Conservation (phyloP, 2,329 filamentous ascomycete species). For the Metarhizium anisopliae region DNA sequence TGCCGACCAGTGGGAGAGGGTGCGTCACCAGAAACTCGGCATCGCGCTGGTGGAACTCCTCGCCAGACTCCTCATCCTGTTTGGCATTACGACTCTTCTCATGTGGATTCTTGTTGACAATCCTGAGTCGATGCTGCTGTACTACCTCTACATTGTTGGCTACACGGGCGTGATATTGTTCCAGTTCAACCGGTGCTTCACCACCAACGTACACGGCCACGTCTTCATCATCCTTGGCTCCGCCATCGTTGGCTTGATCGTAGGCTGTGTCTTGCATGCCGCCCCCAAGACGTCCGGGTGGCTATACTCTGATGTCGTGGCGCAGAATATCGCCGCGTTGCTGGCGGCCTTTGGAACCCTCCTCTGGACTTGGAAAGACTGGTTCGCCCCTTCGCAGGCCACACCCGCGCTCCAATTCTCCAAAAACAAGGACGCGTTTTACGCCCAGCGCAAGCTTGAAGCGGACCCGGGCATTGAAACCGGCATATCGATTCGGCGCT, state of each 20-base stretch:
- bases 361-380: conserved; percentile 21
- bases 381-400: neutral
- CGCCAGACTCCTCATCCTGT: neutral
- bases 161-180: conserved; percentile 28
- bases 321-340: conserved; percentile 22
- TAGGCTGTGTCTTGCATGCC: conserved; percentile 22
- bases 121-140: conserved; percentile 21
- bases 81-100: neutral
- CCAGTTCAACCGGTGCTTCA: conserved; percentile 32
- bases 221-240: conserved; percentile 24
- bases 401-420: neutral
- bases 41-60: neutral
- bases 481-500: neutral
- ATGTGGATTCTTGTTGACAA: conserved; percentile 14
- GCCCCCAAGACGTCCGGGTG: conserved; percentile 16
- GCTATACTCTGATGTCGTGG: conserved; percentile 23
- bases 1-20: conserved; percentile 10
- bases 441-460: neutral
- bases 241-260: conserved; percentile 20
- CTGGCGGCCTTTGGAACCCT: conserved; percentile 21
- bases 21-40: conserved; percentile 2
- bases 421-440: neutral
- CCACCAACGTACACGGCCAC: conserved; percentile 23
- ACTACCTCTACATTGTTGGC: conserved; percentile 24
- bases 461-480: neutral